Evolutionary conservation across 306 rosid species (phyloP).

Genomic region (Glycine latifolia): DNA sequence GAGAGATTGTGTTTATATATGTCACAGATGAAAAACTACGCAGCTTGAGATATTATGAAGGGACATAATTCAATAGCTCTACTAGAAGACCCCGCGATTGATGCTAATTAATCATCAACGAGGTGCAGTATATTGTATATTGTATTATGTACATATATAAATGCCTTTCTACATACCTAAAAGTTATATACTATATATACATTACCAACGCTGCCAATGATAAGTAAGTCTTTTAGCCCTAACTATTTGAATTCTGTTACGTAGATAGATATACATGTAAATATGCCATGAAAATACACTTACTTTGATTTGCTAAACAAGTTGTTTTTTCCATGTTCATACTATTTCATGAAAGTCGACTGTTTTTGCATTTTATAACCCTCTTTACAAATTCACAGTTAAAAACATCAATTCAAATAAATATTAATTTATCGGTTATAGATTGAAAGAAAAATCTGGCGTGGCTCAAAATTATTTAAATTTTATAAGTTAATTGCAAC

Average conservation of each 20-base stretch:
- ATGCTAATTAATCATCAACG: constrained; percentile 16
- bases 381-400: neutral
- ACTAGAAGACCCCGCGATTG: constrained; percentile 42
- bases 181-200: constrained; percentile 1
- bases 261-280: constrained; percentile 30
- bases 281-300: constrained; percentile 4
- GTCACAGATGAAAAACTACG: constrained; percentile 27
- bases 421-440: neutral
- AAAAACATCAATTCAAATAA: neutral
- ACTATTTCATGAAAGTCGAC: neutral
- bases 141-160: neutral
- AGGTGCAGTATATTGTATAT: neutral
- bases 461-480: no score
- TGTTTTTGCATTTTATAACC: neutral
- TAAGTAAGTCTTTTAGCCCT: no score
- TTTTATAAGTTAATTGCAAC: no score
- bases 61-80: constrained; percentile 31
- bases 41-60: constrained; percentile 36
- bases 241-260: neutral
- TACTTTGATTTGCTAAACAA: constrained; percentile 31
- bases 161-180: constrained; percentile 37
- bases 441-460: neutral
- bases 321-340: constrained; percentile 18
- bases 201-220: no score
- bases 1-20: neutral